phyloP scores from a whole-genome alignment of 1,284 basidiomycete genomes.

The Bondarzewia mesenterica region DNA sequence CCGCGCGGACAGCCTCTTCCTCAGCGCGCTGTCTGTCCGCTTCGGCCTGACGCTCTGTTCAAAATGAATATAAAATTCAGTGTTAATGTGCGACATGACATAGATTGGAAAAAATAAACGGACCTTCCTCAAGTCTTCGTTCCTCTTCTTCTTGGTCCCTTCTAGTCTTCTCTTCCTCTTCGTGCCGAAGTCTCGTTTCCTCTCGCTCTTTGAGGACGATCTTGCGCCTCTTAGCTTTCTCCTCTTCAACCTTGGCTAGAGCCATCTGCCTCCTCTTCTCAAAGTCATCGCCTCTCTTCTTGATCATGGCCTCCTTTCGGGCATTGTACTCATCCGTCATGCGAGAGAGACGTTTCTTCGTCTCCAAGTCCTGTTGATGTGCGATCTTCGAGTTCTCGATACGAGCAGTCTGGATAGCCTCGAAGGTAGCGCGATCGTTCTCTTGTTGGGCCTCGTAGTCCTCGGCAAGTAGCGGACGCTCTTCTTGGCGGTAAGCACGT shows the following conservation, averaged over 20 bases:
- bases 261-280: slow-evolving; percentile 56
- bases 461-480: slow-evolving; percentile 76
- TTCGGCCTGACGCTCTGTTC: slow-evolving; percentile 43
- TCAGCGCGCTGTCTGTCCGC: slow-evolving; percentile 43
- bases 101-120: slow-evolving; percentile 16
- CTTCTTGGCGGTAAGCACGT: slow-evolving; percentile 93
- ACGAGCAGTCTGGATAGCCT: slow-evolving; percentile 54
- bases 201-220: slow-evolving; percentile 49
- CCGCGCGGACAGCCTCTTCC: slow-evolving; percentile 48
- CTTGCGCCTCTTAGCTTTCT: slow-evolving; percentile 71
- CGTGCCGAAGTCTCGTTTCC: slow-evolving; percentile 44
- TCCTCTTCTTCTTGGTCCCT: slow-evolving; percentile 29
- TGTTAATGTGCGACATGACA: neutral
- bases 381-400: slow-evolving; percentile 52
- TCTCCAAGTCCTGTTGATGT: slow-evolving; percentile 66
- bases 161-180: slow-evolving; percentile 39
- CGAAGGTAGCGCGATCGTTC: slow-evolving; percentile 67
- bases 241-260: slow-evolving; percentile 70
- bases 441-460: slow-evolving; percentile 89
- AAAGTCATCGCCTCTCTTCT: slow-evolving; percentile 68
- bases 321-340: slow-evolving; percentile 72
- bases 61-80: neutral
- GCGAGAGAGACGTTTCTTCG: slow-evolving; percentile 71
- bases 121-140: slow-evolving; percentile 42
- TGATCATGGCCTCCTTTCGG: slow-evolving; percentile 54